Conservation (phyloP, 768 basidiomycete genomes). For the Strobilomyces confusus region DNA sequence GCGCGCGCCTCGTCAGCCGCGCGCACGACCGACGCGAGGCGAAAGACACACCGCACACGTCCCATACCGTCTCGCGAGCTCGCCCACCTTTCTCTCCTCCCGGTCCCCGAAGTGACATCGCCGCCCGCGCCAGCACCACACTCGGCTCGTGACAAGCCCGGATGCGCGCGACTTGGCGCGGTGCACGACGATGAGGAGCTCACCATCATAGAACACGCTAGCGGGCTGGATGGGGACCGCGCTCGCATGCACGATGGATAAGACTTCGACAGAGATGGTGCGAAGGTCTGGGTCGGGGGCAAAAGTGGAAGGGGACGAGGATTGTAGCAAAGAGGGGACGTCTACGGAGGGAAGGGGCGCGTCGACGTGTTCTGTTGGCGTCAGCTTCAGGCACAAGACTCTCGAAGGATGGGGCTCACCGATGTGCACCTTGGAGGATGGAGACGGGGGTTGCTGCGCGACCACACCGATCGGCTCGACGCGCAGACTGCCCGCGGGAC, state of each 20-base stretch:
- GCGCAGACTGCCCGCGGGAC: constrained; percentile 10
- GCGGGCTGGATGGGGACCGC: constrained; percentile 42
- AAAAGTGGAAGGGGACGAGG: constrained; percentile 10
- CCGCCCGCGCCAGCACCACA: constrained; percentile 78
- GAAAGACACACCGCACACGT: constrained; percentile 49
- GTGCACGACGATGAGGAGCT: constrained; percentile 65
- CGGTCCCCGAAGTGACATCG: constrained; percentile 47
- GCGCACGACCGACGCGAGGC: not conserved
- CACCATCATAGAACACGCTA: constrained; percentile 69
- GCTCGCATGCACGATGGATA: constrained; percentile 52
- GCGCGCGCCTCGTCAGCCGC: too few species aligned
- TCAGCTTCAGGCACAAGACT: not conserved
- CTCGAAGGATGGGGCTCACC: constrained; percentile 21
- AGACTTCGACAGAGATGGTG: constrained; percentile 72
- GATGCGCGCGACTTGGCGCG: constrained; percentile 61
- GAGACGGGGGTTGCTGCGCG: not conserved
- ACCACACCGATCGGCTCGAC: not conserved
- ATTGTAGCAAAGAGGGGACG: constrained; percentile 42
- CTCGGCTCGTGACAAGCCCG: constrained; percentile 61
- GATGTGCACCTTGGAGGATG: constrained; percentile 28
- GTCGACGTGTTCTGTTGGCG: constrained; percentile 36
- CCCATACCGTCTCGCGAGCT: constrained; percentile 71
- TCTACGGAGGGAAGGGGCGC: constrained; percentile 47
- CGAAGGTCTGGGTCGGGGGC: constrained; percentile 34
- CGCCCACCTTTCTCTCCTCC: constrained; percentile 64